Base-by-base conservation (phyloP, 352 stramenopile species). In the Elongisporangium anandrum region DNA sequence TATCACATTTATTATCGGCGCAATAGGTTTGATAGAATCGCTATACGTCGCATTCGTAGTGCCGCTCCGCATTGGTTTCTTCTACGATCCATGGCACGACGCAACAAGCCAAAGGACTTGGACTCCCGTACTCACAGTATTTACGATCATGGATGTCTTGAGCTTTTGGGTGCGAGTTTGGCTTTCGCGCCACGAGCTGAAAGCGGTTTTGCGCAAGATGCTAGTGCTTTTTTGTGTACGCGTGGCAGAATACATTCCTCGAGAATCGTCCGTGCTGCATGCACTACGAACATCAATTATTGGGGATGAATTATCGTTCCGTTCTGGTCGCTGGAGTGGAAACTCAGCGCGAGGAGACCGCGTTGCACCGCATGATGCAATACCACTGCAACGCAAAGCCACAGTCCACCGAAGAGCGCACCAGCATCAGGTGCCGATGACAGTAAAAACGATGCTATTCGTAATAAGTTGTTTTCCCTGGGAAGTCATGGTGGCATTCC, bases 21-120 rank as follows among this genome's bases (percentile, higher is more conserved):
- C 29, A 1, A 41, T 41, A 9, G 29, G 9, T 9, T 8, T 41
- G 29, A 41, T 66, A 2, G 73, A 83, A 38, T 61, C 66, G 9
- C 9, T 79, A n/a, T 81, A 79, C 41, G 60, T 85, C 13, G 54
- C 83, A n/a, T 41, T 77, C 45, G 69, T 38, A 47, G 57, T 75
- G 50, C 71, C 73, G 16, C 52, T 79, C 12, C 75, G 71, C 1
- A 48, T 83, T 23, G 73, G 73, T 2, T 85, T 81, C 38, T 63
- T 71, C 34, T 83, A 81, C 22, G 73, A 85, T 23, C 66, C 73
- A 15, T 72, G 56, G 57, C 54, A 67, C 21, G 60, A 23, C 17
- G 20, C 52, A 0, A n/a, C 19, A 3, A 24, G 56, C 10, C 22
- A 49, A 19, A 51, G 66, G 49, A 29, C n/a, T 1, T 84, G 74